These are phyloP conservation scores for Termitomyces sp. DNA, from an alignment of 768 basidiomycete genomes.

Conservation along the genomic window DNA sequence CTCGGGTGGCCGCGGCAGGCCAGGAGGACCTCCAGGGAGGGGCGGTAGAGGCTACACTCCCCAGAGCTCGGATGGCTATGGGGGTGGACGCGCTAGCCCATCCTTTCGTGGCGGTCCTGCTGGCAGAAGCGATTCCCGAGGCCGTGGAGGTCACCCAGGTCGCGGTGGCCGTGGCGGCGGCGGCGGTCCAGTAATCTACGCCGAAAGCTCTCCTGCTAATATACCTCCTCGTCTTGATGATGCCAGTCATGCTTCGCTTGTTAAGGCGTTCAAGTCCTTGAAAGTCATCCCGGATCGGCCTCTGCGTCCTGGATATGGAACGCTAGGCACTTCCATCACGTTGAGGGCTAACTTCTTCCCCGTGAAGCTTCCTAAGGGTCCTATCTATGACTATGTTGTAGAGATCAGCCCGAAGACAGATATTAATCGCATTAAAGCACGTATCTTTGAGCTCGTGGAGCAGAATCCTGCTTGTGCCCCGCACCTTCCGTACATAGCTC, in stretches of 20 bases:
- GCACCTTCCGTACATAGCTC: slow-evolving; percentile 46
- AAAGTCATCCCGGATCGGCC: slow-evolving; percentile 37
- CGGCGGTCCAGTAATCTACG: slow-evolving; percentile 37
- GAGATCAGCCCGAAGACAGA: slow-evolving; percentile 47
- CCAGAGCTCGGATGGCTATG: slow-evolving; percentile 14
- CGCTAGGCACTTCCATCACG: slow-evolving; percentile 42
- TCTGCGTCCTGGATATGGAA: slow-evolving; percentile 58
- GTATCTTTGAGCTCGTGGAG: slow-evolving; percentile 59
- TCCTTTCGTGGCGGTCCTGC: slow-evolving; percentile 23
- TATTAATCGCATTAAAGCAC: slow-evolving; percentile 41
- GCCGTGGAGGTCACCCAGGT: slow-evolving; percentile 21
- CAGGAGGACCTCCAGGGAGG: slow-evolving; percentile 18
- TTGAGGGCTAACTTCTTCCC: slow-evolving; percentile 67
- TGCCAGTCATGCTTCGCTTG: slow-evolving; percentile 34
- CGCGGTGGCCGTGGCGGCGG: slow-evolving; percentile 29
- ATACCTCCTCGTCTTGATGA: slow-evolving; percentile 35
- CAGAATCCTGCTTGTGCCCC: slow-evolving; percentile 31
- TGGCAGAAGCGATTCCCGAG: slow-evolving; percentile 24
- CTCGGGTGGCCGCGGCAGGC: slow-evolving; percentile 8
- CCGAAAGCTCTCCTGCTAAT: slow-evolving; percentile 32
- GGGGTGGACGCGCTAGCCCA: slow-evolving; percentile 21
- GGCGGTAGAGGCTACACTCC: slow-evolving; percentile 18
- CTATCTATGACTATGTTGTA: slow-evolving; percentile 57
- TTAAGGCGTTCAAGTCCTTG: slow-evolving; percentile 36
- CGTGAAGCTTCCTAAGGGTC: slow-evolving; percentile 43